Evolutionary conservation across 1,284 basidiomycete species (phyloP), one percentile per base, ranked within the genome.

Genomic region (Anthracocystis setariae): DNA sequence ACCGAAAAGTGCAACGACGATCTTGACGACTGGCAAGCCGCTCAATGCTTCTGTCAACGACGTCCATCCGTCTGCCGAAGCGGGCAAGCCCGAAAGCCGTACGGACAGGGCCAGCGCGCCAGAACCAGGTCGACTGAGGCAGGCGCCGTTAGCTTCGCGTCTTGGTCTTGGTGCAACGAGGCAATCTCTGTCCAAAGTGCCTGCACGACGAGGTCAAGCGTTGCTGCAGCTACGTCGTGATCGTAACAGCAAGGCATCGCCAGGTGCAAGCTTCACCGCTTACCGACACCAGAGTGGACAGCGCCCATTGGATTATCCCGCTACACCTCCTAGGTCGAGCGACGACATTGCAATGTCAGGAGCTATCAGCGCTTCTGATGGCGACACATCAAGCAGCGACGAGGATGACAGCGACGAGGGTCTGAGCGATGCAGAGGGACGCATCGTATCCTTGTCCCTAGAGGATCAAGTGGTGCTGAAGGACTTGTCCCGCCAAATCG

Each of bases 311-410:
- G 62, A 66, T 4, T 38, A 13, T 9, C 49, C 62, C n/a, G 47
- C 40, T n/a, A 71, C n/a, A n/a, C n/a, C 68, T 32, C 68, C 68
- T 3, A 57, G 68, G 44, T 71, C 68, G 37, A 62, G 62, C 40
- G 68, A 71, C 37, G 68, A 62, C 15, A 38, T 66, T 9, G 38
- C 58, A 10, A 25, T 55, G 29, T 29, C 57, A 1, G 50, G 37
- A 35, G 46, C 33, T 15, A 27, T 40, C 5, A 58, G 50, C 23
- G 51, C 18, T 15, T 35, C 58, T 29, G 57, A 62, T 20, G 58
- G 54, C 44, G 65, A 39, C 2, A 40, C 10, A 9, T 39, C 37
- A n/a, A 50, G 37, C 21, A 50, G 48, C 40, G 48, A 25, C 12
- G 61, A 64, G 5, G 66, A 62, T n/a, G 53, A 62, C 25, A 57